phyloP scores from a whole-genome alignment of 2,329 filamentous ascomycete genomes.

The Neocucurbitaria cava region DNA sequence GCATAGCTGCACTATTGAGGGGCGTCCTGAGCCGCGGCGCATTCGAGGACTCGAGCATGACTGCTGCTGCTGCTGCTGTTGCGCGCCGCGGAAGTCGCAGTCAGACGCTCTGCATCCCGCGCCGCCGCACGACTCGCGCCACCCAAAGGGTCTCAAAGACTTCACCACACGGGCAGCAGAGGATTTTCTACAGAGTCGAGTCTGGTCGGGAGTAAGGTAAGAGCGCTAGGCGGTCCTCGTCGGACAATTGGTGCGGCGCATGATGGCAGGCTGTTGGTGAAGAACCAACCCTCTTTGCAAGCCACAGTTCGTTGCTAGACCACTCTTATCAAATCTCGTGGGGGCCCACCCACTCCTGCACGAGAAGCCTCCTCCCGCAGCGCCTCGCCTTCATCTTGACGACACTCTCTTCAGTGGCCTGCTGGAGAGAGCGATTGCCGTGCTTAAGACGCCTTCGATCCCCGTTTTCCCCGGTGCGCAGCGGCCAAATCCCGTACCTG shows the following conservation, averaged over 20 bases:
- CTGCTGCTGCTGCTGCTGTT: neutral
- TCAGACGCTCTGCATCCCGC: conserved; percentile 10
- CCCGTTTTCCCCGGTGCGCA: conserved; percentile 4
- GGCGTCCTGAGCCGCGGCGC: neutral
- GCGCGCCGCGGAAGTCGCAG: neutral
- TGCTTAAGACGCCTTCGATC: neutral
- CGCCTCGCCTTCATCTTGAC: conserved; percentile 9
- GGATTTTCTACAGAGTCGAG: no score
- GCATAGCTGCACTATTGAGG: neutral
- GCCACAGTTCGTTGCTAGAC: conserved; percentile 5
- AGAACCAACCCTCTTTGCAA: conserved; percentile 3
- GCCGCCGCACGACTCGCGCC: conserved; percentile 5
- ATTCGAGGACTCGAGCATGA: no score
- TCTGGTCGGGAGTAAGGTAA: neutral
- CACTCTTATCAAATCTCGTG: conserved; percentile 26
- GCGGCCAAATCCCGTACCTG: neutral
- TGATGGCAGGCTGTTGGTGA: conserved; percentile 8
- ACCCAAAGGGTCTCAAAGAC: conserved; percentile 11
- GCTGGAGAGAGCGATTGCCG: conserved; percentile 8
- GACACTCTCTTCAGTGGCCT: conserved; percentile 6
- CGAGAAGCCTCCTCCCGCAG: conserved; percentile 12
- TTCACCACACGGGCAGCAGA: neutral
- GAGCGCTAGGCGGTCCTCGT: conserved; percentile 5
- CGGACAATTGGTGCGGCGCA: neutral
- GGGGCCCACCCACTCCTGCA: conserved; percentile 13